Conservation (phyloP, 768 basidiomycete species). For the Mycena filopes region DNA sequence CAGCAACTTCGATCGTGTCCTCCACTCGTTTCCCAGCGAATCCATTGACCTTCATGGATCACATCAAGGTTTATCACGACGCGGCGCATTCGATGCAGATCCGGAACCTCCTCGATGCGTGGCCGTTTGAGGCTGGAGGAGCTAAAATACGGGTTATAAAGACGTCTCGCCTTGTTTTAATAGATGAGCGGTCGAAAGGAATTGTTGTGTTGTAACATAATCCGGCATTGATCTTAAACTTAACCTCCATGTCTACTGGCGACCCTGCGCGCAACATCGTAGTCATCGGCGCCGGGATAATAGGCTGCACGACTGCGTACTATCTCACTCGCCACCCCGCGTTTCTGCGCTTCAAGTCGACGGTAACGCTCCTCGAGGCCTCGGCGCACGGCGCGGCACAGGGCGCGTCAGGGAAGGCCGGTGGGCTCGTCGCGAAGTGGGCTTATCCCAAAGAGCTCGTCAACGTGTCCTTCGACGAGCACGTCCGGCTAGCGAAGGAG, state of each 20-base stretch:
- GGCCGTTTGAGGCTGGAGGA: slow-evolving; percentile 47
- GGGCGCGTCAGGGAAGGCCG: slow-evolving; percentile 87
- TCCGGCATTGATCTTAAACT: no score
- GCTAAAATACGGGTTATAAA: slow-evolving; percentile 57
- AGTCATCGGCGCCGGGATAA: slow-evolving; percentile 88
- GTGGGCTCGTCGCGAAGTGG: slow-evolving; percentile 88
- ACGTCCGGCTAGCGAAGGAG: slow-evolving; percentile 75
- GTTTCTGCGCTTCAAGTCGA: slow-evolving; percentile 50
- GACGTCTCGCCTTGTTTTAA: slow-evolving; percentile 57
- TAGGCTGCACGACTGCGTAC: slow-evolving; percentile 87
- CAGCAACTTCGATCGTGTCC: slow-evolving; percentile 13
- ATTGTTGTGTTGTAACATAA: slow-evolving; percentile 51
- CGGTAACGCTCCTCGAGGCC: slow-evolving; percentile 77
- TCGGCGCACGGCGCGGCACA: slow-evolving; percentile 74
- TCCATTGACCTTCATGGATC: slow-evolving; percentile 50
- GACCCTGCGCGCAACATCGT: slow-evolving; percentile 58
- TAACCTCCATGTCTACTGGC: background rate
- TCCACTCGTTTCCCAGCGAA: slow-evolving; percentile 28
- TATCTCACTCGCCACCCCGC: slow-evolving; percentile 72
- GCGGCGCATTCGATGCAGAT: slow-evolving; percentile 57
- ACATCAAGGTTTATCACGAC: slow-evolving; percentile 72
- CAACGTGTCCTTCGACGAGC: slow-evolving; percentile 77
- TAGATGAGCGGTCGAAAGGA: slow-evolving; percentile 60
- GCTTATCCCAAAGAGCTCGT: slow-evolving; percentile 81
- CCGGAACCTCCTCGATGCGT: slow-evolving; percentile 62